phyloP scores from a whole-genome alignment of 2,329 filamentous ascomycete genomes.

The Juglanconis sp. region DNA sequence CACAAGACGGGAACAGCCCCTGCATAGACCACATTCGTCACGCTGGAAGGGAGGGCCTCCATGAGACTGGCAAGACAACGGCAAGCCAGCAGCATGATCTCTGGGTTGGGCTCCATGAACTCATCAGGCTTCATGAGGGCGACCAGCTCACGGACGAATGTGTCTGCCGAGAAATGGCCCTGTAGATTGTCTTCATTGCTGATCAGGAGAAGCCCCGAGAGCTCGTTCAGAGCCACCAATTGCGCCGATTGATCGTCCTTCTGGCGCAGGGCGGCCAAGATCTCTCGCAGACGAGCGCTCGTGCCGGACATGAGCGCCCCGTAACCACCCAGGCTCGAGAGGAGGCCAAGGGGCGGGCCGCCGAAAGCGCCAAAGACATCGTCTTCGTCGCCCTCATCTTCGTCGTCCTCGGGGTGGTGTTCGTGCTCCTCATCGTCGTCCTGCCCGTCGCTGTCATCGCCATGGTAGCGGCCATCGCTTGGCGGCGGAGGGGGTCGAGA shows the following conservation, averaged over 20 bases:
- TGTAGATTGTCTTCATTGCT: constrained; percentile 96
- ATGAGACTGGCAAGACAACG: constrained; percentile 95
- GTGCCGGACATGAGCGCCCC: constrained; percentile 90
- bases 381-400: constrained; percentile 61
- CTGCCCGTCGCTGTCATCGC: constrained; percentile 37
- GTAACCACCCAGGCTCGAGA: constrained; percentile 78
- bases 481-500: constrained; percentile 40
- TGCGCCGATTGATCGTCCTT: constrained; percentile 86
- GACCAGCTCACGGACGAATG: constrained; percentile 93
- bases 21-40: constrained; percentile 95
- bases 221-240: constrained; percentile 85
- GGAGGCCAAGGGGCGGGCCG: constrained; percentile 64
- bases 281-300: constrained; percentile 73
- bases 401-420: constrained; percentile 44
- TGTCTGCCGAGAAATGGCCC: constrained; percentile 90
- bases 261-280: constrained; percentile 70
- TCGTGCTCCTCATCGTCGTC: constrained; percentile 45
- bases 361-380: constrained; percentile 67
- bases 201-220: constrained; percentile 89
- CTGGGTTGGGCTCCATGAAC: constrained; percentile 81
- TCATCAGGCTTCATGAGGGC: constrained; percentile 87
- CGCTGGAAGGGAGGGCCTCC: constrained; percentile 90
- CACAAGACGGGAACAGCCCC: constrained; percentile 92
- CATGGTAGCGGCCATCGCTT: constrained; percentile 35
- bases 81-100: constrained; percentile 95